Evolutionary conservation across 2,329 filamentous ascomycete species (phyloP).

Genomic region (Exophiala xenobiotica): DNA sequence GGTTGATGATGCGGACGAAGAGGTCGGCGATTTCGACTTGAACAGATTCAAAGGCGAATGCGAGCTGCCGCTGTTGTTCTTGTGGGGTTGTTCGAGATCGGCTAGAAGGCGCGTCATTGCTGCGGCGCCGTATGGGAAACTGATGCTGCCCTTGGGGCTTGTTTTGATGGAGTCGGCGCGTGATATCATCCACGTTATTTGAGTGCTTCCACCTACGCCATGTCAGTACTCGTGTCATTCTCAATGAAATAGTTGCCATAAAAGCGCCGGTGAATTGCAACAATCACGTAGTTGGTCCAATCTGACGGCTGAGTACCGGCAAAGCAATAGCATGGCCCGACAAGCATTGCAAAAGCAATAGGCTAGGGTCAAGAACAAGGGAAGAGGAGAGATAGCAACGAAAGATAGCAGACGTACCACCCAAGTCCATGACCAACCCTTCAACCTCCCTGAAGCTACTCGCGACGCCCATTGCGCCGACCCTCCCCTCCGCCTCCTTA

Average conservation of each 20-base stretch:
- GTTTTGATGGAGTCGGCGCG: constrained; percentile 51
- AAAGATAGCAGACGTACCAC: constrained; percentile 39
- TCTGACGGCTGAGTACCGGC: too few relatives aligned
- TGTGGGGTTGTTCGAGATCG: constrained; percentile 35
- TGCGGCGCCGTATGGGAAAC: constrained; percentile 69
- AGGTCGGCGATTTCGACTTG: constrained; percentile 29
- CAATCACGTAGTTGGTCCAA: too few relatives aligned
- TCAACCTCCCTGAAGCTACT: constrained; percentile 69
- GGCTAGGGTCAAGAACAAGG: background rate
- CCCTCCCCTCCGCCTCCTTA: constrained; percentile 76
- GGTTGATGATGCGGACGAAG: background rate
- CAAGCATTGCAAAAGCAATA: too few relatives aligned
- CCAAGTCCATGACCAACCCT: constrained; percentile 82
- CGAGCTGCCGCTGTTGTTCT: background rate
- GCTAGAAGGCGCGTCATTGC: constrained; percentile 59
- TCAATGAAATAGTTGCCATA: too few relatives aligned
- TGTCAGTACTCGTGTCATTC: too few relatives aligned
- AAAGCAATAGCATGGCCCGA: too few relatives aligned
- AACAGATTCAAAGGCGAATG: background rate
- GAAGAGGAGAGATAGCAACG: background rate
- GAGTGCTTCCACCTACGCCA: constrained; percentile 44
- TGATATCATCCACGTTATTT: constrained; percentile 66
- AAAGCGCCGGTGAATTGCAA: background rate
- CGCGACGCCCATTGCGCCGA: constrained; percentile 80
- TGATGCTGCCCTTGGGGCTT: constrained; percentile 58